Evolutionary conservation across 2,329 filamentous ascomycete species (phyloP).

Genomic region (Diaporthe batatas): DNA sequence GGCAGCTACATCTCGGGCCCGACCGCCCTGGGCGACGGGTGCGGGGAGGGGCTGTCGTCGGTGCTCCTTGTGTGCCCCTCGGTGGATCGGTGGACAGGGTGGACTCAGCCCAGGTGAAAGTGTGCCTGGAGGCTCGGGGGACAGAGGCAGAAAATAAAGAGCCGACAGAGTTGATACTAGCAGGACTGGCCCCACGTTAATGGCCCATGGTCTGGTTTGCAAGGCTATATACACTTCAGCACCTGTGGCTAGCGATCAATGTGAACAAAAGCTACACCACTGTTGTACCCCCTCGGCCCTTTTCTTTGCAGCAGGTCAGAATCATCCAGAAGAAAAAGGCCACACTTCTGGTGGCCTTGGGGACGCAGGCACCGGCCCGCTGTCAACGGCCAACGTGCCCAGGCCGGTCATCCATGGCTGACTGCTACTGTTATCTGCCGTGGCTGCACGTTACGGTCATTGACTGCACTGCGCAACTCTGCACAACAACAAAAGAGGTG

Average conservation of each 20-base stretch:
- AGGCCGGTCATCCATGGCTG: background rate
- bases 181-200: conserved; percentile 10
- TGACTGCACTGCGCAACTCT: background rate
- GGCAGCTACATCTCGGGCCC: conserved; percentile 28
- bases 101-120: background rate
- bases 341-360: conserved; percentile 31
- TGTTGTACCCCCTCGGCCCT: conserved; percentile 17
- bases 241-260: conserved; percentile 11
- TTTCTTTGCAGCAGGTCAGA: conserved; percentile 10
- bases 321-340: conserved; percentile 10
- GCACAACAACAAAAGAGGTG: background rate
- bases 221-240: background rate
- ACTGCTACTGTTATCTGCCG: background rate
- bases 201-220: conserved; percentile 1
- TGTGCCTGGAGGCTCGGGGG: too few relatives aligned
- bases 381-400: conserved; percentile 28
- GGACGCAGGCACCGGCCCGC: conserved; percentile 1
- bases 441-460: background rate
- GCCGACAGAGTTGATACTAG: conserved; percentile 32
- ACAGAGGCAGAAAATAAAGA: conserved; percentile 18
- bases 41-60: background rate
- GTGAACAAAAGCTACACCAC: background rate
- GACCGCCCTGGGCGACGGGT: conserved; percentile 6
- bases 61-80: background rate
- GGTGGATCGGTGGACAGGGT: conserved; percentile 10